Evolutionary conservation across 2,329 filamentous ascomycete species (phyloP), one percentile per base, ranked within the genome.

Genomic region (Curvularia lunata): DNA sequence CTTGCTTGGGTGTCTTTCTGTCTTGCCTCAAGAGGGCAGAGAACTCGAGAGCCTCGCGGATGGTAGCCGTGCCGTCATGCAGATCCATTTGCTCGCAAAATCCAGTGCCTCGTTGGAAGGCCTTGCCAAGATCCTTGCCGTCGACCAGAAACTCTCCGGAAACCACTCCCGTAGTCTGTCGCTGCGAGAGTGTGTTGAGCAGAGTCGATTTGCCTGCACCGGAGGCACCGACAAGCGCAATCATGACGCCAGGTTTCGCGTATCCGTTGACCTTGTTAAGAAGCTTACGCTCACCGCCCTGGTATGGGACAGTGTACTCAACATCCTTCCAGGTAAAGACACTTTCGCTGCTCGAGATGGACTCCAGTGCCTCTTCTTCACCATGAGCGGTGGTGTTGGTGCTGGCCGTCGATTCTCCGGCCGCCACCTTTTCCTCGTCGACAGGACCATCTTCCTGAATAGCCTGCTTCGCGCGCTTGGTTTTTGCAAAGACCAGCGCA

Each of bases 191-290:
- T 0, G 89, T 91, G 74, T 95, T 92, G 18, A 96, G 81, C 0
- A 96, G 79, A 0, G 91, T 95, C 0, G 91, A 93, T 78, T 96
- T 96, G 12, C 91, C 92, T 8, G 92, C 91, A 1, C 88, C 89
- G 0, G 88, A 91, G 1, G 89, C 90, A 52, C 92, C 92, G 82
- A 95, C 91, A 1, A 96, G 80, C 0, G 91, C 91, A 42, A 91
- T 87, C 84, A 96, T 88, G 18, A 89, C 78, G 18, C 91, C 91
- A 1, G 91, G 91, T 69, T 92, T 92, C 1, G 87, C 91, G 65
- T 91, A 94, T 1, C 91, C 91, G 56, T 83, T 88, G 58, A 95
- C 85, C 5, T 86, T 82, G 68, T 91, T 88, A 47, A 91, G 79
- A 1, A 91, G 80, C 71, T 86, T 84, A 37, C 85, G 82, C 50